These are phyloP conservation scores for Lentithecium fluviatile DNA, from an alignment of 495 filamentous ascomycete species.

Conservation along the genomic window DNA sequence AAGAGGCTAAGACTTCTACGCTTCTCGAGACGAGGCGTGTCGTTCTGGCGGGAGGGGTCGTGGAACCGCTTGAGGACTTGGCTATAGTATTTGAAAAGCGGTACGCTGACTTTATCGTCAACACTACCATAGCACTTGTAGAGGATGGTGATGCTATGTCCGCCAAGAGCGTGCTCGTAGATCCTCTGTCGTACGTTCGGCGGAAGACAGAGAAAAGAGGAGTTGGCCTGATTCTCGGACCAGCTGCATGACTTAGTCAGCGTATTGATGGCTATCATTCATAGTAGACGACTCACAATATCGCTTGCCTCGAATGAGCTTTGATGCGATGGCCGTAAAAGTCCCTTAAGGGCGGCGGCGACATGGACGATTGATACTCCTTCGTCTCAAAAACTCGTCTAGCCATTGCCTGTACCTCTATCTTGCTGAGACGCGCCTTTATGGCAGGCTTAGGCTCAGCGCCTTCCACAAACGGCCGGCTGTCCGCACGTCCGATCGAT, in stretches of 20 bases:
- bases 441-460: too few species aligned
- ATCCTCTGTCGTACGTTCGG: constrained; percentile 15
- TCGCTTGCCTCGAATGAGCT: background rate
- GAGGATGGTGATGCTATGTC: background rate
- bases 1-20: background rate
- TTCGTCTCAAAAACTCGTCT: too few species aligned
- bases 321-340: too few species aligned
- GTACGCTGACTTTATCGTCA: background rate
- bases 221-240: constrained; percentile 8
- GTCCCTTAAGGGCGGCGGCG: too few species aligned
- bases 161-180: constrained; percentile 18
- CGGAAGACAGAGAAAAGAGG: constrained; percentile 21
- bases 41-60: background rate
- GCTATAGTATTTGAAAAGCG: constrained; percentile 1
- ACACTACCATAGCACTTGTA: background rate
- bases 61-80: background rate
- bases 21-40: background rate
- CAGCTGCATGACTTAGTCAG: background rate
- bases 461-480: too few species aligned
- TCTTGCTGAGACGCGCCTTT: too few species aligned
- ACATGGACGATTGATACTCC: too few species aligned
- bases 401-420: too few species aligned
- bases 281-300: background rate
- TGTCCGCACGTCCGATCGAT: too few species aligned
- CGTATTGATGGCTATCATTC: background rate